Conservation (phyloP, 768 basidiomycete species). For the Butyriboletus loyo region DNA sequence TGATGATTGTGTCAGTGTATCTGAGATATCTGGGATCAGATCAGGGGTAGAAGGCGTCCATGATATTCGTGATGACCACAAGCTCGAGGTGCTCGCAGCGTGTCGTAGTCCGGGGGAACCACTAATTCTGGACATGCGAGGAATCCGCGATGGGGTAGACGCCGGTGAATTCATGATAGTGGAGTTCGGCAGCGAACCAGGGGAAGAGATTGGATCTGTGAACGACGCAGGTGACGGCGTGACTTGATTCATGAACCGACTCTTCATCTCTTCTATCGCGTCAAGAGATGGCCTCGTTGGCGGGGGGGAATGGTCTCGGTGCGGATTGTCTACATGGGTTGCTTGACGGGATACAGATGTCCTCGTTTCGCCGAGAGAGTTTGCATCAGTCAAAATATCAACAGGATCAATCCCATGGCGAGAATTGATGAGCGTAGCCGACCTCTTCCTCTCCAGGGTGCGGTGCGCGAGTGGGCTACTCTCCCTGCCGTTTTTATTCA, state of each 20-base stretch:
- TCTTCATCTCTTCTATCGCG: conserved; percentile 64
- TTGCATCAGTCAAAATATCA: conserved; percentile 1
- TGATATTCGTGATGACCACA: conserved; percentile 26
- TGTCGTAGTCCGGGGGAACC: conserved; percentile 29
- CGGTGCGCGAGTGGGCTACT: conserved; percentile 30
- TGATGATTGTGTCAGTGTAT: conserved; percentile 53
- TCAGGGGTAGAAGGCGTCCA: conserved; percentile 55
- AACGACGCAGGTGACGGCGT: conserved; percentile 24
- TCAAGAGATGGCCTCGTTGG: conserved; percentile 39
- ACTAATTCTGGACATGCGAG: conserved; percentile 21
- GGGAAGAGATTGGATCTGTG: conserved; percentile 15
- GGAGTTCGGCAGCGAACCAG: conserved; percentile 12
- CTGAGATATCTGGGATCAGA: conserved; percentile 58
- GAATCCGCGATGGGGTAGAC: conserved; percentile 28
- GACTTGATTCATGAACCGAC: conserved; percentile 43
- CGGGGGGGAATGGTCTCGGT: conserved; percentile 7
- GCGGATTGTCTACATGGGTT: conserved; percentile 9
- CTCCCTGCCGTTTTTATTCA: conserved; percentile 18
- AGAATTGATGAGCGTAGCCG: conserved; percentile 8
- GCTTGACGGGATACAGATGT: conserved; percentile 8
- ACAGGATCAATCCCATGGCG: not conserved
- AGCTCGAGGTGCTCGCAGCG: conserved; percentile 27
- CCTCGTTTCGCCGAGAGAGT: conserved; percentile 11
- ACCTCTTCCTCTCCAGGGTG: conserved; percentile 18
- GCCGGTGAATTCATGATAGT: conserved; percentile 3